These are phyloP conservation scores for Phoenix roebelenii DNA, from an alignment of 176 grass and related monocot genomes.

Conservation along the genomic window DNA sequence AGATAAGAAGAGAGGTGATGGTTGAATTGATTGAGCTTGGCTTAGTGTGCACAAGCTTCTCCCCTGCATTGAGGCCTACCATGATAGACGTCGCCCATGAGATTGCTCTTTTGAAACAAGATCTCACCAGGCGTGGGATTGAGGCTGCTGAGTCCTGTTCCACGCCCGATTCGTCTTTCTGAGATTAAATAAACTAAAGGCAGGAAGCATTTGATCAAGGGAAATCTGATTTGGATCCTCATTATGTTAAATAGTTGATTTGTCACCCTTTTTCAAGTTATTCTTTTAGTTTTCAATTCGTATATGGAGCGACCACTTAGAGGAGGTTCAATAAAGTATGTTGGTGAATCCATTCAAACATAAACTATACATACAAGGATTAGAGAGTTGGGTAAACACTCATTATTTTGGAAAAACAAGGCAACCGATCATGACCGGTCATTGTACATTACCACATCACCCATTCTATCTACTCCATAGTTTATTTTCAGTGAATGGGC, in stretches of 20 bases:
- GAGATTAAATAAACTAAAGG: constrained; percentile 16
- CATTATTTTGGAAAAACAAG: no score
- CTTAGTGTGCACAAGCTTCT: constrained; percentile 67
- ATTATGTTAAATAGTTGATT: background rate
- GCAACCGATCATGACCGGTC: no score
- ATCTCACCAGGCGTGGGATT: constrained; percentile 26
- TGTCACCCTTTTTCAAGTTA: constrained; percentile 8
- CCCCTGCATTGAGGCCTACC: constrained; percentile 52
- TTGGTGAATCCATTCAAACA: no score
- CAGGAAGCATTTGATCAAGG: background rate
- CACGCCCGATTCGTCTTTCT: constrained; percentile 24
- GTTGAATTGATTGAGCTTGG: constrained; percentile 73
- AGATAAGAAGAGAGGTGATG: constrained; percentile 22
- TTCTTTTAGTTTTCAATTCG: constrained; percentile 29
- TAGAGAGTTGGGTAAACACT: no score
- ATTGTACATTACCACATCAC: no score
- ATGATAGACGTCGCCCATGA: constrained; percentile 65
- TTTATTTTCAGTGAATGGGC: no score
- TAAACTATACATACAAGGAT: no score
- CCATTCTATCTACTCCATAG: no score
- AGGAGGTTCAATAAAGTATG: no score
- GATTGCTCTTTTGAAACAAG: constrained; percentile 58
- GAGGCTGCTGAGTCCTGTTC: constrained; percentile 12
- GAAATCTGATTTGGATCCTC: constrained; percentile 29
- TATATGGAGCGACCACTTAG: constrained; percentile 33